Base-by-base conservation (phyloP, 73 alveolate genomes). In the Paramecium biaurelia region DNA sequence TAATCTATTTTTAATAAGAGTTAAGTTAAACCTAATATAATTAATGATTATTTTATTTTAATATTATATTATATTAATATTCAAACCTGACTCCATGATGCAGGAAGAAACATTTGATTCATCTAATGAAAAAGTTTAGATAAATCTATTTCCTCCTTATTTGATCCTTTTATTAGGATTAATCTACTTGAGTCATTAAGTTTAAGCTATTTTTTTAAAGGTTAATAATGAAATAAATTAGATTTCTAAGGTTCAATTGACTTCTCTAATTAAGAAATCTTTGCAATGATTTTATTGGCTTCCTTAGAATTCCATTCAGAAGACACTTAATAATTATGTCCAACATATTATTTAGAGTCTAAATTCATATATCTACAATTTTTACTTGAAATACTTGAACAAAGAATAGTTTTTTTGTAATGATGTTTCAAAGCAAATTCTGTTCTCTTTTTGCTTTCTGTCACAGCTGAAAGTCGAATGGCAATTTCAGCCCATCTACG, bases 401-500 rank as follows among this genome's bases (percentile, higher is more conserved):
- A 63, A 30, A 32, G 49, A 11, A 63, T 63, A 0, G 45, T 30
- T 34, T 79, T 79, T 47, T 45, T 79, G 47, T 23, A 79, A 38
- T 76, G 47, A 47, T 79, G 90, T 79, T 79, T 79, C 74, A 79
- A 79, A n/a, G 90, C 70, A 34, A 79, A 79, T 79, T 79, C 90
- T 11, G 90, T 79, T 79, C 90, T 38, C 28, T 79, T 79, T 15
- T 79, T 79, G 74, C 56, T 79, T 11, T 38, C 70, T 1, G 90
- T 79, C 9, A 79, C 15, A 20, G 70, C 70, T 20, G 90, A 79
- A 38, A 79, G 43, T 79, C 72, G 47, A 8, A 38, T 26, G 9
- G 90, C 42, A 8, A 79, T 24, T 2, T 79, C 90, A 5, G 90
- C 90, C 99, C 99, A 97, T 95, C 93, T 96, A 76, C 96, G 96